A percentile compares a stretch with the other conserved stretches of the same genome.
Conservation (phyloP, 441 rosid species). For the Viola pubescens region DNA sequence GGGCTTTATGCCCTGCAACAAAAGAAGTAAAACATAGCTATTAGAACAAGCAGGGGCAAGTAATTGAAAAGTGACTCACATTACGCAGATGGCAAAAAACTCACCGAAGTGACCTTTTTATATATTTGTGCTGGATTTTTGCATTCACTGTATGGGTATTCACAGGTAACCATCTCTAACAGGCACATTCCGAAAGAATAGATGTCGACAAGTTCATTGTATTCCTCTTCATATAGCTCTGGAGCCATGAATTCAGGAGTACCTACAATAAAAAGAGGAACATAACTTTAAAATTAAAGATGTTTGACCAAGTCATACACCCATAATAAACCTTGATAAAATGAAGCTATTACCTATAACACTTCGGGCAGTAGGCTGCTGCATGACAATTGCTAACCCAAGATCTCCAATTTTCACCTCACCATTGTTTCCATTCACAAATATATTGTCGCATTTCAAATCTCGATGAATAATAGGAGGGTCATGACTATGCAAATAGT, state of each 20-base stretch:
- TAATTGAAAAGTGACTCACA: neutral
- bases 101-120: slow-evolving; percentile 71
- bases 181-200: slow-evolving; percentile 89
- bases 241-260: slow-evolving; percentile 96
- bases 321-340: slow-evolving; percentile 7
- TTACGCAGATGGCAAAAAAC: slow-evolving; percentile 15
- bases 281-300: slow-evolving; percentile 6
- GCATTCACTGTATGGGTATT: slow-evolving; percentile 77
- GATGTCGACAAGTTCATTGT: slow-evolving; percentile 74
- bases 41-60: neutral
- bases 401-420: slow-evolving; percentile 87
- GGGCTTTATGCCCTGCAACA: slow-evolving; percentile 62
- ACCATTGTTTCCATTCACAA: slow-evolving; percentile 79
- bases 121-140: slow-evolving; percentile 68
- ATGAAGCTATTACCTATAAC: slow-evolving; percentile 47
- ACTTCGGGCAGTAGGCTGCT: slow-evolving; percentile 71
- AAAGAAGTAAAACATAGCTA: slow-evolving; percentile 1
- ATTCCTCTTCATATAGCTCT: slow-evolving; percentile 80
- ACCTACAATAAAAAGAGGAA: slow-evolving; percentile 26
- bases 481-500: slow-evolving; percentile 50
- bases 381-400: slow-evolving; percentile 78
- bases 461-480: slow-evolving; percentile 78
- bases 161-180: slow-evolving; percentile 76
- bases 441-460: slow-evolving; percentile 71
- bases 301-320: neutral